These are phyloP conservation scores for Blastomyces parvus DNA, from an alignment of 2,329 filamentous ascomycete species.

Conservation along the genomic window DNA sequence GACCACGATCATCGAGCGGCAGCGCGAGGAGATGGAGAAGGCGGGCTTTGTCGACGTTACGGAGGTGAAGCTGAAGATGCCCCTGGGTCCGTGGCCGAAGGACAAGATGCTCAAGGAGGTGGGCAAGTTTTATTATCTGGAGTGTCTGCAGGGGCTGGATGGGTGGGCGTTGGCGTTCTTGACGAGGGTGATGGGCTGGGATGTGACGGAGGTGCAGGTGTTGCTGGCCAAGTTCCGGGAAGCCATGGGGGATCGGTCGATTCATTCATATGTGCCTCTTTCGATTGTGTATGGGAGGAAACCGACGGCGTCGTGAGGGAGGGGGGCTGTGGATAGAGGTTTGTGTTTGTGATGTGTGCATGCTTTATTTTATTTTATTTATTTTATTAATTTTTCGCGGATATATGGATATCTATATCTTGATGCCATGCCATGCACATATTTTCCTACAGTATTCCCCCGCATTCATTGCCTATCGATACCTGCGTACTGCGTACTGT, in stretches of 20 bases:
- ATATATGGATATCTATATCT: too few species aligned
- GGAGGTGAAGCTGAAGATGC: constrained; percentile 44
- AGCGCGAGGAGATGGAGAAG: constrained; percentile 41
- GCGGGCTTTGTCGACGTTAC: constrained; percentile 49
- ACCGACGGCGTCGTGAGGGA: constrained; percentile 13
- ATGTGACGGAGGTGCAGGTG: constrained; percentile 38
- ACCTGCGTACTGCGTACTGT: too few species aligned
- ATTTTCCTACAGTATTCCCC: too few species aligned
- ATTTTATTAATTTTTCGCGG: too few species aligned
- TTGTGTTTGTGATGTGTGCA: not conserved
- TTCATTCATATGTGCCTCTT: constrained; percentile 35
- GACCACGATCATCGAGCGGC: constrained; percentile 21
- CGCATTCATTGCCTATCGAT: too few species aligned
- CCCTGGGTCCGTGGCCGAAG: constrained; percentile 44
- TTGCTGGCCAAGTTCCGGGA: constrained; percentile 37
- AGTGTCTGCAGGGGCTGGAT: constrained; percentile 36
- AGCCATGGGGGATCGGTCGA: constrained; percentile 29
- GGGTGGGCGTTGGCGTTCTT: constrained; percentile 37
- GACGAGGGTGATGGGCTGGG: constrained; percentile 32
- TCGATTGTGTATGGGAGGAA: constrained; percentile 28
- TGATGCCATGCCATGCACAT: too few species aligned
- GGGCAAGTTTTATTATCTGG: constrained; percentile 40
- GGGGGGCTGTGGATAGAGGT: not conserved
- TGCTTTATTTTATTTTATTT: not conserved
- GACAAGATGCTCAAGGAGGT: constrained; percentile 40